A percentile compares a stretch with the other conserved stretches of the same genome.
These are phyloP conservation scores for Aspergillus sp. DNA, from an alignment of 2,329 filamentous ascomycete species.

Conservation along the genomic window DNA sequence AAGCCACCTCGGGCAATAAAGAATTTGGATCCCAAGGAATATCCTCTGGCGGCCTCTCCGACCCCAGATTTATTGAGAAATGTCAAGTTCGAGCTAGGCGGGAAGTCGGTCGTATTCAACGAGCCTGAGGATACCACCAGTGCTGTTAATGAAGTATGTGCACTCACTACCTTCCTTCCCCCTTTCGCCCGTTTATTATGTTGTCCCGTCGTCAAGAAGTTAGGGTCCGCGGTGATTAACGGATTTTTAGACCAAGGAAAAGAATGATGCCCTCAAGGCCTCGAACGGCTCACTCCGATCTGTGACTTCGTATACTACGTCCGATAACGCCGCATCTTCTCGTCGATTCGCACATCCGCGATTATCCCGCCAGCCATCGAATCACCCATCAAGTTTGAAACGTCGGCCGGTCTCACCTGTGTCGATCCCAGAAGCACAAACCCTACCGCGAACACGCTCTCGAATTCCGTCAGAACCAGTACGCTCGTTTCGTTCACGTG, in stretches of 20 bases:
- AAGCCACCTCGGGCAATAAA: constrained; percentile 61
- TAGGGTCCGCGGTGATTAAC: background rate
- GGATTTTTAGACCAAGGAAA: constrained; percentile 34
- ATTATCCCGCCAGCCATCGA: constrained; percentile 18
- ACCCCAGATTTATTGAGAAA: constrained; percentile 71
- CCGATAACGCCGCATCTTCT: constrained; percentile 26
- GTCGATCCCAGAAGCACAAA: constrained; percentile 47
- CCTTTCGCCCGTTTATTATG: constrained; percentile 4
- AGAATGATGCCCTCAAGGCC: constrained; percentile 36
- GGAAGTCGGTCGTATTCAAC: constrained; percentile 52
- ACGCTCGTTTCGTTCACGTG: constrained; percentile 33
- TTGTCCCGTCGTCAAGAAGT: background rate
- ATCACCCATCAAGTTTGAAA: constrained; percentile 21
- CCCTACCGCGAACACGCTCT: constrained; percentile 26
- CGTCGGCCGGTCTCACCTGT: constrained; percentile 47
- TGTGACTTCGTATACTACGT: constrained; percentile 36
- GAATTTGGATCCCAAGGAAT: constrained; percentile 76
- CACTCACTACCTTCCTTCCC: background rate
- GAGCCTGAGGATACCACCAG: constrained; percentile 52
- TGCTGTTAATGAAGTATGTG: constrained; percentile 47
- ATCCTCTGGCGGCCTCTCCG: constrained; percentile 73
- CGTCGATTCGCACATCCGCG: constrained; percentile 18
- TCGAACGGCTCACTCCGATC: constrained; percentile 44
- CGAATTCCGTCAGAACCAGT: constrained; percentile 42
- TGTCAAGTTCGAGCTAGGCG: constrained; percentile 65